Conservation (phyloP, 257 asterid genomes). For the Datura wrightii region DNA sequence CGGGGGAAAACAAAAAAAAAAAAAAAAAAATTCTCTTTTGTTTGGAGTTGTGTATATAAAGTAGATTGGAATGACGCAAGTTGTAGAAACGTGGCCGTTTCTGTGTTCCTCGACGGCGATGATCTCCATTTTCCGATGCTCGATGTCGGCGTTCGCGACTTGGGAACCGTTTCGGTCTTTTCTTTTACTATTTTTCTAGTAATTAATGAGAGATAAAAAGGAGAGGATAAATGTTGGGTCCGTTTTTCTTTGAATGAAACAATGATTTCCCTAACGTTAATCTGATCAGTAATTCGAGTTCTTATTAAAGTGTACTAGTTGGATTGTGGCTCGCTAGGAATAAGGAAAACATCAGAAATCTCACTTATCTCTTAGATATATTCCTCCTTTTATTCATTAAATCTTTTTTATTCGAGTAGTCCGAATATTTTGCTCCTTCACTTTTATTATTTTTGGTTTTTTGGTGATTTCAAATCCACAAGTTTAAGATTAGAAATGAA, state of each 20-base stretch:
- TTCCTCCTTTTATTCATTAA: no score
- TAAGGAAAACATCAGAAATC: background rate
- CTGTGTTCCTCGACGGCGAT: conserved; percentile 21
- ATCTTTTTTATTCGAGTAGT: no score
- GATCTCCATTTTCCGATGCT: conserved; percentile 4
- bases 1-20: background rate
- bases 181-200: background rate
- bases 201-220: background rate
- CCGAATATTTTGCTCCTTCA: background rate
- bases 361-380: background rate
- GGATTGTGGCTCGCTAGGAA: no score
- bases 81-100: background rate
- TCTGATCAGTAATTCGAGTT: background rate
- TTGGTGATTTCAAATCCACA: no score
- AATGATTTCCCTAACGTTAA: background rate
- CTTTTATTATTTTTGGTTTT: no score
- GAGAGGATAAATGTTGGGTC: background rate
- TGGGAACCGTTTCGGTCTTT: conserved; percentile 25
- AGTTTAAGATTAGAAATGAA: no score
- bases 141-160: background rate
- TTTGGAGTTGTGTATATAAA: background rate
- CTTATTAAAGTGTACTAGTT: background rate
- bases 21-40: background rate
- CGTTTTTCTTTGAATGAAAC: background rate
- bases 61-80: background rate